Percentiles rank a stretch among this genome's conserved stretches.
phyloP scores from a whole-genome alignment of 805 yeast species.

The Cyberlindnera americana region DNA sequence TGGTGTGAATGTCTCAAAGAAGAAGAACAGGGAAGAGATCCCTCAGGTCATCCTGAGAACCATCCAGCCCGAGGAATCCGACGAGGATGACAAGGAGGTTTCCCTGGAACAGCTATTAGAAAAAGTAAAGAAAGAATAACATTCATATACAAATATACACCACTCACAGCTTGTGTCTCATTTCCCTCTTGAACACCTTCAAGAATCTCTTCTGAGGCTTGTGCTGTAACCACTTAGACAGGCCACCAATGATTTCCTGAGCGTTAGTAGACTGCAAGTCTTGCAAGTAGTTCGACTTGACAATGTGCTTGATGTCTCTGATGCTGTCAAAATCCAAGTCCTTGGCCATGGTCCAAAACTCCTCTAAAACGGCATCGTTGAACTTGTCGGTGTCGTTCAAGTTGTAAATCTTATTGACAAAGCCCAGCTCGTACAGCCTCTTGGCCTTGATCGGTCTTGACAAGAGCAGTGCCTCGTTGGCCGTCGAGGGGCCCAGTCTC shows the following conservation, averaged over 20 bases:
- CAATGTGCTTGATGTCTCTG: slow-evolving; percentile 40
- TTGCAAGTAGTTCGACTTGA: slow-evolving; percentile 29
- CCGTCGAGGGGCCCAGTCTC: slow-evolving; percentile 68
- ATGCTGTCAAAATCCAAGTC: slow-evolving; percentile 40
- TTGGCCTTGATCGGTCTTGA: slow-evolving; percentile 60
- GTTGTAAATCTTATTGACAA: slow-evolving; percentile 56
- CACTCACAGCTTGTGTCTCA: slow-evolving; percentile 58
- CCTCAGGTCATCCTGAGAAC: slow-evolving; percentile 34
- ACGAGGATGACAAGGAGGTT: slow-evolving; percentile 23
- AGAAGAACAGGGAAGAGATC: slow-evolving; percentile 29
- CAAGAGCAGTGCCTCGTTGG: slow-evolving; percentile 69
- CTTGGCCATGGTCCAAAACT: slow-evolving; percentile 33
- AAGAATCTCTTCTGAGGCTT: slow-evolving; percentile 68
- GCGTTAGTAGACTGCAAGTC: slow-evolving; percentile 50
- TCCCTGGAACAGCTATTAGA: slow-evolving; percentile 7
- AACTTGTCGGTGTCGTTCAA: slow-evolving; percentile 42
- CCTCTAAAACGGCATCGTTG: slow-evolving; percentile 40
- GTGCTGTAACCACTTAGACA: slow-evolving; percentile 67
- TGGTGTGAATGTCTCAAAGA: slow-evolving; percentile 41
- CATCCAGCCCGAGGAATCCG: slow-evolving; percentile 27
- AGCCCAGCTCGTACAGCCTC: slow-evolving; percentile 55
- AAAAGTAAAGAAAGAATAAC: slow-evolving; percentile 3
- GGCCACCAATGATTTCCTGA: slow-evolving; percentile 65
- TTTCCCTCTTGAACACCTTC: slow-evolving; percentile 48
- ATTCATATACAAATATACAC: too few relatives aligned